These are phyloP conservation scores for Narthecium ossifragum DNA, from an alignment of 106 monocot species.

Conservation along the genomic window DNA sequence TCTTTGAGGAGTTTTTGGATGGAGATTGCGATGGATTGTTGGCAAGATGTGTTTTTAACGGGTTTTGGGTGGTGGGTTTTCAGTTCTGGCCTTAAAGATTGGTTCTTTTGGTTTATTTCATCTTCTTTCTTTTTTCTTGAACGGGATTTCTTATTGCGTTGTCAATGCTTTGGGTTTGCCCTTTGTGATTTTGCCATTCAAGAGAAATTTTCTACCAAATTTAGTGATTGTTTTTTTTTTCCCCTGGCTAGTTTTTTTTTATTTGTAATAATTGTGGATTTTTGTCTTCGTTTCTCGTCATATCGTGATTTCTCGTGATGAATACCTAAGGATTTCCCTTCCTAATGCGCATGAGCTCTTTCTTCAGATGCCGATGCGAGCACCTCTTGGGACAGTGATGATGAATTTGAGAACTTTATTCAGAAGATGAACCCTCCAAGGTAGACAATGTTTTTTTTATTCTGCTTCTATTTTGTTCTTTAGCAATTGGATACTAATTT, in stretches of 20 bases:
- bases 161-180: too few relatives aligned
- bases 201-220: too few relatives aligned
- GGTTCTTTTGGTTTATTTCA: too few relatives aligned
- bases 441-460: background rate
- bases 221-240: background rate
- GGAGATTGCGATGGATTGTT: too few relatives aligned
- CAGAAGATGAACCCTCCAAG: conserved; percentile 9
- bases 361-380: background rate
- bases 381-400: conserved; percentile 5
- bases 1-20: too few relatives aligned
- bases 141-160: too few relatives aligned
- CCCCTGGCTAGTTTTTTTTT: background rate
- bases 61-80: too few relatives aligned
- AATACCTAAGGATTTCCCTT: background rate
- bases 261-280: background rate
- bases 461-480: background rate
- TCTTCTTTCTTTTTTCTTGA: too few relatives aligned
- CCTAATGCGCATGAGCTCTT: background rate
- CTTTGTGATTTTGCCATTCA: too few relatives aligned
- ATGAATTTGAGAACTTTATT: conserved; percentile 9
- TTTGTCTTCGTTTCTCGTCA: background rate
- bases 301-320: background rate
- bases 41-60: too few relatives aligned
- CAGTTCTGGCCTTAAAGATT: too few relatives aligned
- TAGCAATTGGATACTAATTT: background rate